Conservation (phyloP, 768 basidiomycete species). For the Lentinula raphanica region DNA sequence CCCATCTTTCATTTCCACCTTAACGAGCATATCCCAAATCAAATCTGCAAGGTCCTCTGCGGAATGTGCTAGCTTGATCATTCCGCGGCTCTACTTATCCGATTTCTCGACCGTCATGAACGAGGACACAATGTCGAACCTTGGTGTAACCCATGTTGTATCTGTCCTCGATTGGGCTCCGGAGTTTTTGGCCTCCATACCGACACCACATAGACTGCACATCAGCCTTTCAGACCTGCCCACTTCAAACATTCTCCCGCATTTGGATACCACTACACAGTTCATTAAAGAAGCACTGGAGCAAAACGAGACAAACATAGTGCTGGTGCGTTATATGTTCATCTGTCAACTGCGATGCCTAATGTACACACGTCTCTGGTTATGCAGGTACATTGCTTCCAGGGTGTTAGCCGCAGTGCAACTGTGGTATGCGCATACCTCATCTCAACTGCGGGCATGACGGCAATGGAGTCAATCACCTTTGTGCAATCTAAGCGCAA, state of each 20-base stretch:
- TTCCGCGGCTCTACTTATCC: conserved; percentile 22
- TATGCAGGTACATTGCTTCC: conserved; percentile 67
- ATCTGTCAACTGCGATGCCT: background rate
- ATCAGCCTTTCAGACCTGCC: conserved; percentile 42
- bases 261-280: conserved; percentile 44
- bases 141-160: conserved; percentile 72
- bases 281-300: conserved; percentile 49
- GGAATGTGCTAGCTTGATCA: conserved; percentile 30
- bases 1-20: background rate
- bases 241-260: conserved; percentile 35
- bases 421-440: conserved; percentile 75
- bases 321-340: conserved; percentile 38
- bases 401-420: conserved; percentile 71
- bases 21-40: background rate
- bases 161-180: conserved; percentile 55
- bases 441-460: conserved; percentile 48
- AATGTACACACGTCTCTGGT: background rate
- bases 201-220: conserved; percentile 39
- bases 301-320: conserved; percentile 35
- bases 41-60: background rate
- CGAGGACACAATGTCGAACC: conserved; percentile 37
- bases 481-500: conserved; percentile 52
- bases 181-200: conserved; percentile 39
- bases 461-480: conserved; percentile 45
- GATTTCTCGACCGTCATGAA: conserved; percentile 54